Evolutionary conservation across 2,329 filamentous ascomycete species (phyloP), one percentile per base, ranked within the genome.

Genomic region (Penicillium aurantiogriseum): DNA sequence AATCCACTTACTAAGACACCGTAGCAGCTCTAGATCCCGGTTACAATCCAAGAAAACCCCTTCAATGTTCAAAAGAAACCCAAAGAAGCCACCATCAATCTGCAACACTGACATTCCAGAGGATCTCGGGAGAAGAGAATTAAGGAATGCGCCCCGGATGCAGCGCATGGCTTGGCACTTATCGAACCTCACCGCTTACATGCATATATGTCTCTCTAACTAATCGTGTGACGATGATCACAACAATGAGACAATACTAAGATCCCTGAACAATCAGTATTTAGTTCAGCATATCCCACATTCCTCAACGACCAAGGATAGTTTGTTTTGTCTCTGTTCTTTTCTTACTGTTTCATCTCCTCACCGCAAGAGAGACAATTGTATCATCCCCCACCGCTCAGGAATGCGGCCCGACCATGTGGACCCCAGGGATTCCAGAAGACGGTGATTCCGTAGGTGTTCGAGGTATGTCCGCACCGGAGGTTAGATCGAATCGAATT

Each of bases 391-490:
- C 54, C 54, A 38, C 54, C 48, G 42, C 49, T 40, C 17, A 47
- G 54, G 54, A 56, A 56, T 56, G 54, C 10, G 51, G 25, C 51
- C 38, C 49, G 46, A 36, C 54, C 49, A 53, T 56, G 54, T 56
- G 54, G 54, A 53, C 31, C 49, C 40, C 8, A 52, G 48, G 49
- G 49, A 42, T 56, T 53, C 54, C 54, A 56, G 49, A 53, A 56
- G 40, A 13, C 25, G 31, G 47, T 23, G 51, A 25, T 40, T 39
- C 54, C 35, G 52, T 55, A 8, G 21, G n/a, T 49, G 17, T 48
- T 48, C 44, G 27, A 54, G 17, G 52, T 43, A 50, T 55, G 52
- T 43, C 38, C n/a, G 45, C 38, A 23, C 38, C 27, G 43, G 15
- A n/a, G 43, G 27, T 38, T 21, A 21, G 43, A 48, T 48, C 17